Evolutionary conservation across 2,329 filamentous ascomycete species (phyloP), one percentile per base, ranked within the genome.

Genomic region (Pseudocercospora macadamiae): DNA sequence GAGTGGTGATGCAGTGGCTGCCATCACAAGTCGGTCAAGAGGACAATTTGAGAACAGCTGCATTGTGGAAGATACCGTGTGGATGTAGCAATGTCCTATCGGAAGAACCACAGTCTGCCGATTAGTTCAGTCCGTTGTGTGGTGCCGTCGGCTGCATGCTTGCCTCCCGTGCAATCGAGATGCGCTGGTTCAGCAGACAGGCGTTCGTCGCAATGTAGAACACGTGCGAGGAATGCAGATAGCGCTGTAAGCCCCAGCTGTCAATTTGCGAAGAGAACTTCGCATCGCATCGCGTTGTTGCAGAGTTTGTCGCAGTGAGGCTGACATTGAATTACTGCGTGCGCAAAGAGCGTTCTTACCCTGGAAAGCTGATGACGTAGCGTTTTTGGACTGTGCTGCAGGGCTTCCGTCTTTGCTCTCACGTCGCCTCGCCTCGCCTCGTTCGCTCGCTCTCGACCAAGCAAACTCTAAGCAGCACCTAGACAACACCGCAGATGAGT

Each of bases 401-500:
- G 28, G 28, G 28, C 12, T 32, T 32, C 28, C 28, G 28, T 32
- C 8, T 39, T 6, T 18, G 36, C 36, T 18, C 36, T 6, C 36
- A 12, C 36, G 8, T 32, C 28, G 28, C 28, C 28, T n/a, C 28
- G 28, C 12, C 18, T 44, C 42, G 42, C 42, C 42, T 14, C 21
- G 25, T n/a, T n/a, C n/a, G n/a, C n/a, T n/a, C n/a, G n/a, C n/a
- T n/a, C n/a, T 12, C 42, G 42, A 23, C 14, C 21, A 47, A 25
- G 42, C 42, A 47, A 28, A 47, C 42, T 47, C 42, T 28, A 16
- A 47, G 23, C 42, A 47, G n/a, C 19, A 47, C 42, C 42, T 47
- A 26, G 9, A 30, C 26, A 34, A 32, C 47, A 49, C 51, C 36
- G 34, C 51, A 53, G 34, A 53, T 53, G 51, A 53, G 34, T 53